Evolutionary conservation across 352 stramenopile species (phyloP).

Genomic region (Phytophthora fragariaefolia): DNA sequence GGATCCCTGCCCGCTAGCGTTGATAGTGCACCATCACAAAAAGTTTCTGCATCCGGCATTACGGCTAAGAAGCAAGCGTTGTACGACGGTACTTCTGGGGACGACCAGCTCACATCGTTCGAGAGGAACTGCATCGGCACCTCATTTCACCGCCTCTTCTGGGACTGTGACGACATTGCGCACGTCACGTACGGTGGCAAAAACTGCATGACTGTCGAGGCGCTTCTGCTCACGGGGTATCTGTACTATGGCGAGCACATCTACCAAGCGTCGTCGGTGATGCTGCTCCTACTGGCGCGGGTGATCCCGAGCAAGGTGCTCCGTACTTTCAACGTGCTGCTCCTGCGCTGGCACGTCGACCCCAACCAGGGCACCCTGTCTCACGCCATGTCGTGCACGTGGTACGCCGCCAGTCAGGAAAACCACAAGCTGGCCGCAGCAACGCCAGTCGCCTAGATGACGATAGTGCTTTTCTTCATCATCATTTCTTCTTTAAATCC

Average conservation of each 20-base stretch:
- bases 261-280: conserved; percentile 20
- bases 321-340: conserved; percentile 32
- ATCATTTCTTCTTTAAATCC: too few species aligned
- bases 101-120: conserved; percentile 16
- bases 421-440: conserved; percentile 12
- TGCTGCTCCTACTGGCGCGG: conserved; percentile 19
- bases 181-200: conserved; percentile 16
- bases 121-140: conserved; percentile 21
- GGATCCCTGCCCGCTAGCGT: neutral
- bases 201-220: conserved; percentile 17
- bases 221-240: conserved; percentile 26
- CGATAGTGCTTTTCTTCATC: too few species aligned
- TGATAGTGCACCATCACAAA: neutral
- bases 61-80: neutral
- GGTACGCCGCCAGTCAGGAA: conserved; percentile 14
- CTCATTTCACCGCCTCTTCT: conserved; percentile 17
- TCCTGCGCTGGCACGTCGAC: conserved; percentile 25
- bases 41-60: neutral
- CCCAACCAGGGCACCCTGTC: neutral
- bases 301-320: conserved; percentile 20
- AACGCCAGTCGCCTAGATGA: conserved; percentile 8
- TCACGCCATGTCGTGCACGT: conserved; percentile 11
- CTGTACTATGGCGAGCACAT: conserved; percentile 24
- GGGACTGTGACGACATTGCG: conserved; percentile 26
- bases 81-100: neutral